Conservation (phyloP, 116 monocot species). For the Phalaenopsis hybrid region DNA sequence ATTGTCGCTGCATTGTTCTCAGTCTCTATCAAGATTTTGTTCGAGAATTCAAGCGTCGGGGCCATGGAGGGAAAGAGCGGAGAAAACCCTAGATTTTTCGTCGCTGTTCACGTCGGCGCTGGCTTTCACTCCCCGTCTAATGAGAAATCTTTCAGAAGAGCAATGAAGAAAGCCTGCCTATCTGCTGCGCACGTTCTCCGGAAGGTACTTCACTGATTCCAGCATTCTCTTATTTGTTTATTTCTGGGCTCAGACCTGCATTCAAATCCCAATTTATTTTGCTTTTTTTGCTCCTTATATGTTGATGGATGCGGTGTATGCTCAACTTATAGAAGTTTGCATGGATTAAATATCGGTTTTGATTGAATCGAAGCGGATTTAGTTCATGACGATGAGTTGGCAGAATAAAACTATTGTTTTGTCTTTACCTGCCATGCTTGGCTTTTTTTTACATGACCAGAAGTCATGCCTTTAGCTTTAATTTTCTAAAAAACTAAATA, state of each 20-base stretch:
- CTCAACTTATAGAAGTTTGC: neutral
- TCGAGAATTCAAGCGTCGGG: neutral
- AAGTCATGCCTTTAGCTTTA: neutral
- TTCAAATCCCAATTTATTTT: neutral
- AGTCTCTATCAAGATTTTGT: neutral
- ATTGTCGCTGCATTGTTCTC: too few species aligned
- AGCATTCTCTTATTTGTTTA: neutral
- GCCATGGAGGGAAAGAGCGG: constrained; percentile 21
- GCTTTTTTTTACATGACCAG: neutral
- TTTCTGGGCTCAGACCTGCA: neutral
- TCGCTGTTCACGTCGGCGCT: constrained; percentile 87
- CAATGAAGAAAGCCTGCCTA: constrained; percentile 78
- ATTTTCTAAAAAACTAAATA: neutral
- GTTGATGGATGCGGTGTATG: neutral
- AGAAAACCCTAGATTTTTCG: constrained; percentile 53
- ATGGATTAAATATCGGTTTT: neutral
- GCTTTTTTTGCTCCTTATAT: neutral
- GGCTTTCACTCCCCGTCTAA: constrained; percentile 80
- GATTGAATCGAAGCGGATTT: neutral
- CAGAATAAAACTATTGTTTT: neutral
- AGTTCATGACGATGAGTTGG: neutral
- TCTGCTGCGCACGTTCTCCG: constrained; percentile 72
- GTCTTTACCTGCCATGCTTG: neutral
- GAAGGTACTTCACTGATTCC: constrained; percentile 24
- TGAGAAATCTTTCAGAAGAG: constrained; percentile 56